Percentiles rank a stretch among this genome's conserved stretches.
phyloP scores from a whole-genome alignment of 2,329 filamentous ascomycete species.

The Acarospora socialis region DNA sequence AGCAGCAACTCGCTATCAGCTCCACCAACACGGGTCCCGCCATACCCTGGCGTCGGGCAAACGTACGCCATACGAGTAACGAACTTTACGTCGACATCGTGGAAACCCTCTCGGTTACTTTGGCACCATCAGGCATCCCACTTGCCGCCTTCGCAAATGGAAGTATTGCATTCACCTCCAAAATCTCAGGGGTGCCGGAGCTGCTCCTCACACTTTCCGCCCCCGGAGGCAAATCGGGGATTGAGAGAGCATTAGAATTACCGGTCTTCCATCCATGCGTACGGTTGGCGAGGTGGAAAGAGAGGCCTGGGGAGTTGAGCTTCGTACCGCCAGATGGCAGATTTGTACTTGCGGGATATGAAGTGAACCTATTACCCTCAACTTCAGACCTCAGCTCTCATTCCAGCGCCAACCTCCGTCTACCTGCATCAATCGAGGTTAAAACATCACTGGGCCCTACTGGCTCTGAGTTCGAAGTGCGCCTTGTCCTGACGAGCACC shows the following conservation, averaged over 20 bases:
- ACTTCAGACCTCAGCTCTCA: slow-evolving; percentile 43
- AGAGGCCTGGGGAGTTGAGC: slow-evolving; percentile 78
- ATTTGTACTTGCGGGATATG: slow-evolving; percentile 87
- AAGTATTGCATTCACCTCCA: slow-evolving; percentile 86
- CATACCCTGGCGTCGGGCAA: slow-evolving; percentile 80
- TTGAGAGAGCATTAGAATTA: slow-evolving; percentile 62
- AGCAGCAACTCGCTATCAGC: slow-evolving; percentile 24
- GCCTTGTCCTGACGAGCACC: slow-evolving; percentile 55
- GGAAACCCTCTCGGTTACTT: slow-evolving; percentile 72
- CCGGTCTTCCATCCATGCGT: slow-evolving; percentile 97
- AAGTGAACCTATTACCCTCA: slow-evolving; percentile 75
- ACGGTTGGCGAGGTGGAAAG: slow-evolving; percentile 74
- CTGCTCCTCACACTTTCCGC: slow-evolving; percentile 68
- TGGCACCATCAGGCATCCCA: slow-evolving; percentile 79
- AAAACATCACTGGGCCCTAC: slow-evolving; percentile 60
- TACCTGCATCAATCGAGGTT: slow-evolving; percentile 72
- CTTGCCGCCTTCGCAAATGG: slow-evolving; percentile 79
- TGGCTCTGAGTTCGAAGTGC: slow-evolving; percentile 80
- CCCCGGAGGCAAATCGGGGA: slow-evolving; percentile 64
- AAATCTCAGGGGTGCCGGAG: slow-evolving; percentile 89
- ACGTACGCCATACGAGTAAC: slow-evolving; percentile 91
- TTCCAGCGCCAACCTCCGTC: slow-evolving; percentile 51
- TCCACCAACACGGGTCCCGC: slow-evolving; percentile 29
- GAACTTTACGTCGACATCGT: slow-evolving; percentile 94
- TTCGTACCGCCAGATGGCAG: slow-evolving; percentile 91